These are phyloP conservation scores for Solanum chacoense DNA, from an alignment of 305 asterid genomes.

Conservation along the genomic window DNA sequence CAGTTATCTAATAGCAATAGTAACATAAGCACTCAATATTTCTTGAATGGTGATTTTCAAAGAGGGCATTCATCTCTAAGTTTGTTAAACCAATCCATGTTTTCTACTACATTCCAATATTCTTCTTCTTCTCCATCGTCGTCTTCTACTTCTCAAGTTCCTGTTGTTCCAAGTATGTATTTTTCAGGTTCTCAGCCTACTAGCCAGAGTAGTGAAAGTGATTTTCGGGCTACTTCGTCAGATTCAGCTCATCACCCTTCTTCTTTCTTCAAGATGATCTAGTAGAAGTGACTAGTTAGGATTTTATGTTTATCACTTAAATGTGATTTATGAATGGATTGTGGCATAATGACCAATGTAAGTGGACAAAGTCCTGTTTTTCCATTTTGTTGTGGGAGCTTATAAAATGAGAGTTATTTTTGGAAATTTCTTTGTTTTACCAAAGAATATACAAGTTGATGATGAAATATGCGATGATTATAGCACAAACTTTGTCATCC, in stretches of 20 bases:
- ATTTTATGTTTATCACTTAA: neutral
- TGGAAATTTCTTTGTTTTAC: neutral
- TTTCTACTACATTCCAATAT: neutral
- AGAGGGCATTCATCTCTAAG: neutral
- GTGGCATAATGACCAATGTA: neutral
- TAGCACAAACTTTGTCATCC: neutral
- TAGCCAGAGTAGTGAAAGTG: neutral
- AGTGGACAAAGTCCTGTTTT: neutral
- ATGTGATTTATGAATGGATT: neutral
- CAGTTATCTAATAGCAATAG: neutral
- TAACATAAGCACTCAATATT: neutral
- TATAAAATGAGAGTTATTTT: neutral
- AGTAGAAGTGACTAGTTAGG: neutral
- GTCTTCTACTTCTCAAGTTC: neutral
- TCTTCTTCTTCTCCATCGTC: neutral
- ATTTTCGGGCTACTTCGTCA: neutral
- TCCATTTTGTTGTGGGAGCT: neutral
- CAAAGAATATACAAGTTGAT: neutral
- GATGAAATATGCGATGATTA: neutral
- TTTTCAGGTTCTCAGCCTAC: neutral
- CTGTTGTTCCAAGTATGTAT: neutral
- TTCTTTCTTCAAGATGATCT: neutral
- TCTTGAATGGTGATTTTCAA: constrained; percentile 1
- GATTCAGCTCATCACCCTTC: neutral
- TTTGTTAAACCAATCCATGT: neutral